Percentiles rank a stretch among this genome's conserved stretches.
These are phyloP conservation scores for Aspergillus pseudonomiae DNA, from an alignment of 2,329 filamentous ascomycete species.

Conservation along the genomic window DNA sequence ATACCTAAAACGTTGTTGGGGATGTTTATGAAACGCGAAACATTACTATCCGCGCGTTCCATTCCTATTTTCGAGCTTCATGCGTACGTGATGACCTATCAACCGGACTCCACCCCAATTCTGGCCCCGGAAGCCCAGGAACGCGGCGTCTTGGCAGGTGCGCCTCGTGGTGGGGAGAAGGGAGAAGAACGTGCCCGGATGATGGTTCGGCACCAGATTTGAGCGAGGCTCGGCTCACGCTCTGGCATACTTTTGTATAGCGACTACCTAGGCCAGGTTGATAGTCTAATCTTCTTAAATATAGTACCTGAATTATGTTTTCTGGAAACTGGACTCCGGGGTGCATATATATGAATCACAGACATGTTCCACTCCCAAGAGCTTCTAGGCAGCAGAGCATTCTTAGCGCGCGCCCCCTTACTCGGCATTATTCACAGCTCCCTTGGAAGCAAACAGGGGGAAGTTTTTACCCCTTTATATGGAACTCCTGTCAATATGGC, in stretches of 20 bases:
- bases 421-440: not conserved
- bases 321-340: not conserved
- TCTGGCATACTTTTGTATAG: too few species aligned
- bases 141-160: not conserved
- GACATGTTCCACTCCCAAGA: not conserved
- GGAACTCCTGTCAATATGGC: not conserved
- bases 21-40: too few species aligned
- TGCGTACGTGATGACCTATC: too few species aligned
- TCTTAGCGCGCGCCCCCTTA: not conserved
- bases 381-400: not conserved
- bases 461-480: not conserved
- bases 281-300: not conserved
- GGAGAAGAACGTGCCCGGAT: not conserved
- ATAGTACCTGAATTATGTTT: not conserved
- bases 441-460: not conserved
- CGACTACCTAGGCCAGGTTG: not conserved
- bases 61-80: too few species aligned
- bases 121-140: too few species aligned
- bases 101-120: too few species aligned
- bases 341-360: not conserved
- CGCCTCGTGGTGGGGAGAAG: not conserved
- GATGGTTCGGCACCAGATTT: not conserved
- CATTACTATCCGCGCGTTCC: too few species aligned
- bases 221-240: not conserved
- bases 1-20: too few species aligned